A percentile compares a stretch with the other conserved stretches of the same genome.
Conservation (phyloP, 1,284 basidiomycete species). For the Mrakiaceae sp. region DNA sequence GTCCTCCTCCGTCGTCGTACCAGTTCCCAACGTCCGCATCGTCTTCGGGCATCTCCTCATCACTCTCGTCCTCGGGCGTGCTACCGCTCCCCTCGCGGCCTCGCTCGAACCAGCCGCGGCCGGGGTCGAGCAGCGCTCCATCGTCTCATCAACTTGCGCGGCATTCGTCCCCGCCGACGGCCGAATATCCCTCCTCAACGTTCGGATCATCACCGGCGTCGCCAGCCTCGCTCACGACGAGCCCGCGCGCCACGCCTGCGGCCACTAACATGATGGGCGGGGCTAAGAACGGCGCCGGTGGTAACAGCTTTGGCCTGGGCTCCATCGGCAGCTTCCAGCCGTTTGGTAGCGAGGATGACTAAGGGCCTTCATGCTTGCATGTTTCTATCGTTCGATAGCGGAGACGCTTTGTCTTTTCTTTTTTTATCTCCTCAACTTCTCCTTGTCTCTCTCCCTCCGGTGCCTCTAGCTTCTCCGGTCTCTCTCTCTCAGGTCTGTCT, state of each 20-base stretch:
- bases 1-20: not conserved
- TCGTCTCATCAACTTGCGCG: not conserved
- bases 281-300: not conserved
- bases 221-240: conserved; percentile 1
- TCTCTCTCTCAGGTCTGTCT: not conserved
- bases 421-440: not conserved
- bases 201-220: not conserved
- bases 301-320: too few relatives aligned
- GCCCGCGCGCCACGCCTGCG: not conserved
- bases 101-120: not conserved
- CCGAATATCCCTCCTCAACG: conserved; percentile 3
- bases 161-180: conserved; percentile 8
- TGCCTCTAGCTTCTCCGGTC: not conserved
- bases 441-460: not conserved
- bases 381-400: not conserved
- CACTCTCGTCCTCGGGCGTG: not conserved
- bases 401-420: not conserved
- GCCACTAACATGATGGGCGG: not conserved
- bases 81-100: not conserved
- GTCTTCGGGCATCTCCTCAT: not conserved
- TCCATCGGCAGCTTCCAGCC: conserved; percentile 5
- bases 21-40: not conserved
- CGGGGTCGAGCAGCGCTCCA: too few relatives aligned
- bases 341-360: not conserved
- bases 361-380: not conserved